Conservation (phyloP, 2,329 filamentous ascomycete species). For the Venturia asperata region DNA sequence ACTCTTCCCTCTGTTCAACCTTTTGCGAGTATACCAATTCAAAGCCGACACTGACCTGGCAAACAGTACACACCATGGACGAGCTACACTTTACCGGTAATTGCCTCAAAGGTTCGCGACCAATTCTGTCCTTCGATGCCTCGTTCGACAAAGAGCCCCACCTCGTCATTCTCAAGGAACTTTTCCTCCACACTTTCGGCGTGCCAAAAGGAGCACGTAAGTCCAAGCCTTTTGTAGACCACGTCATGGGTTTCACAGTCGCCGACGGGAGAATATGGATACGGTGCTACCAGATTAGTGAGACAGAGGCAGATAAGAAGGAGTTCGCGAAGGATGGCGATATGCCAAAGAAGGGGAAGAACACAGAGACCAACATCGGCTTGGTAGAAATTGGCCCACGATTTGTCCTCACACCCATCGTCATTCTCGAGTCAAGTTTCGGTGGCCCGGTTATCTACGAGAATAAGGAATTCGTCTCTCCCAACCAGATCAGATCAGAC, state of each 20-base stretch:
- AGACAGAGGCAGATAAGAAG: conserved; percentile 57
- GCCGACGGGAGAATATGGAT: conserved; percentile 95
- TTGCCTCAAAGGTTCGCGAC: conserved; percentile 86
- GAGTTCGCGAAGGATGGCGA: conserved; percentile 34
- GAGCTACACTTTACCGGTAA: conserved; percentile 96
- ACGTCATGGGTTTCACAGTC: conserved; percentile 85
- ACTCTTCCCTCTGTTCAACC: neutral
- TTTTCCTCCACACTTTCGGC: conserved; percentile 84
- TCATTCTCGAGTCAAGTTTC: conserved; percentile 91
- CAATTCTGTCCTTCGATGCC: conserved; percentile 84
- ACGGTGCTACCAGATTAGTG: conserved; percentile 85
- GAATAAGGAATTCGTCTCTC: conserved; percentile 94
- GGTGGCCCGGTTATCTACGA: conserved; percentile 96
- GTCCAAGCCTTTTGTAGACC: conserved; percentile 92
- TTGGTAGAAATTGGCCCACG: conserved; percentile 91
- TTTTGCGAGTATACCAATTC: conserved; percentile 23
- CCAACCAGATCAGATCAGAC: conserved; percentile 87
- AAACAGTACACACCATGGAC: conserved; percentile 79
- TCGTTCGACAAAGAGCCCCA: conserved; percentile 77
- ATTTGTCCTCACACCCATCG: conserved; percentile 87
- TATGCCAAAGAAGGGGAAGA: conserved; percentile 39
- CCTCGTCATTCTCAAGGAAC: conserved; percentile 76
- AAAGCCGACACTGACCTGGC: conserved; percentile 32
- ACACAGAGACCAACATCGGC: conserved; percentile 63
- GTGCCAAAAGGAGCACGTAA: conserved; percentile 84